A percentile compares a stretch with the other conserved stretches of the same genome.
phyloP scores from a whole-genome alignment of 805 yeast genomes.

The Spathaspora hagerdaliae region DNA sequence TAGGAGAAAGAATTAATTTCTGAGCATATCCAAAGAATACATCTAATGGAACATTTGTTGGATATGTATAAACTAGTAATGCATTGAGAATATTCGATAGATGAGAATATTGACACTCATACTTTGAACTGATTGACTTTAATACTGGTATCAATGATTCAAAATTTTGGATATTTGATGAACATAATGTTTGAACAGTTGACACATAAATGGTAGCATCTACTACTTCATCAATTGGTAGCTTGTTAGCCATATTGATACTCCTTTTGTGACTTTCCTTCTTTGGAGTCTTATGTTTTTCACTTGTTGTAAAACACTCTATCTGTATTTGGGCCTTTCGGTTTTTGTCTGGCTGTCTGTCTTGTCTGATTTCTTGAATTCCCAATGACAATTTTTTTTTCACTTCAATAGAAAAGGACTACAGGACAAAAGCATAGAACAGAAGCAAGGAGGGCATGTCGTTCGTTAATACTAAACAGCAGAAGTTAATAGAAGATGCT shows the following conservation, averaged over 20 bases:
- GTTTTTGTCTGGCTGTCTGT: no score
- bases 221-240: background rate
- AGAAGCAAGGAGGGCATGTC: conserved; percentile 15
- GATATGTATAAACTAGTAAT: conserved; percentile 9
- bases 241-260: no score
- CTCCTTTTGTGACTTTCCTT: no score
- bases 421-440: no score
- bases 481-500: conserved; percentile 28
- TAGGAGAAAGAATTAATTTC: background rate
- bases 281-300: no score
- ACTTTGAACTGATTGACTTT: background rate
- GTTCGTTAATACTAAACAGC: conserved; percentile 27
- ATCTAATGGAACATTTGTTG: conserved; percentile 2
- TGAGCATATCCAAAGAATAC: background rate
- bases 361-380: no score
- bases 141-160: background rate
- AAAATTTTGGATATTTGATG: background rate
- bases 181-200: conserved; percentile 1
- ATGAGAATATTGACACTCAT: conserved; percentile 2
- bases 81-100: conserved; percentile 5
- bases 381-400: background rate
- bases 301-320: no score
- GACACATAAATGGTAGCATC: conserved; percentile 6
- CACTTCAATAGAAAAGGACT: no score
- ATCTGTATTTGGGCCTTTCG: no score